phyloP scores from a whole-genome alignment of 75 land plant species.

The Pinus taeda region DNA sequence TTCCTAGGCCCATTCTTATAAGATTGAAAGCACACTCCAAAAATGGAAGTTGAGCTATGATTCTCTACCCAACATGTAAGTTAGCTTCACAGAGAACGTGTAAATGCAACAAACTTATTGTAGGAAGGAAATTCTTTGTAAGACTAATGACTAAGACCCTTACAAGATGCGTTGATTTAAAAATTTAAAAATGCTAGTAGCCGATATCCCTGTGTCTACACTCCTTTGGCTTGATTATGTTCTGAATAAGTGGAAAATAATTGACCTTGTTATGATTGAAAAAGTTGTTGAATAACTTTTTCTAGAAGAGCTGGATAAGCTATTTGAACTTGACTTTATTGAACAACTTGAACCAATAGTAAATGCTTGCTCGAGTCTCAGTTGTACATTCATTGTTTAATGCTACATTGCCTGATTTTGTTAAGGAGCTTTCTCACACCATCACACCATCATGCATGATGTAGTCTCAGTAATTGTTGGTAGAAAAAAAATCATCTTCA shows the following conservation, averaged over 20 bases:
- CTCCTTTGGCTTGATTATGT: constrained; percentile 73
- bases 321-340: constrained; percentile 63
- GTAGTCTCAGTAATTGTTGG: constrained; percentile 83
- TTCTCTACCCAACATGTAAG: constrained; percentile 89
- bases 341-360: constrained; percentile 89
- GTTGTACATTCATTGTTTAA: constrained; percentile 85
- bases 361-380: constrained; percentile 75
- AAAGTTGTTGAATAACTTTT: background rate
- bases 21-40: constrained; percentile 66
- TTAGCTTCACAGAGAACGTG: constrained; percentile 84
- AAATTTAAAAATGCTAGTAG: constrained; percentile 66
- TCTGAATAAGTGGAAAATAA: constrained; percentile 57
- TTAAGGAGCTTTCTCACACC: constrained; percentile 91
- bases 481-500: constrained; percentile 84
- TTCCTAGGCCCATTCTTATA: constrained; percentile 84
- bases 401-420: constrained; percentile 91
- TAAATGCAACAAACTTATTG: constrained; percentile 71
- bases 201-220: constrained; percentile 89
- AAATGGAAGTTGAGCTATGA: constrained; percentile 75
- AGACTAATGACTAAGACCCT: constrained; percentile 77
- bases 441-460: constrained; percentile 91
- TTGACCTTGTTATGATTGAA: constrained; percentile 60
- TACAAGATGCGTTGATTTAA: constrained; percentile 62
- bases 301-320: background rate
- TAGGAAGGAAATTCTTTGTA: constrained; percentile 69